Base-by-base conservation (phyloP, 139 green algal genomes). In the Micractinium sp. region DNA sequence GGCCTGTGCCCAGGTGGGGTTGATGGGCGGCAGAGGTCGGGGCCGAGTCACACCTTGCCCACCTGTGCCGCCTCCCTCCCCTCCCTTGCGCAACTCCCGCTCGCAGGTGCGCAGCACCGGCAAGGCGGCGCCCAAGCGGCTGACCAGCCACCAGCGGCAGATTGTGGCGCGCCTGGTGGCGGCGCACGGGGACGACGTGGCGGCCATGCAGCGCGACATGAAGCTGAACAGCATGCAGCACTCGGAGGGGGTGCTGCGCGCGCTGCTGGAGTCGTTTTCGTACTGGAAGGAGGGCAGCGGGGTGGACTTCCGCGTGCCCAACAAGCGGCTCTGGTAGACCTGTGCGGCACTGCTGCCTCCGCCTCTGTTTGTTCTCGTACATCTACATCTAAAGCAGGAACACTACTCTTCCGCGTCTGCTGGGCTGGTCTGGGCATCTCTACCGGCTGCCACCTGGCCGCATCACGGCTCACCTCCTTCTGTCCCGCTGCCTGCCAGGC, bases 161-260 rank as follows among this genome's bases (percentile, higher is more conserved):
- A 85, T 93, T 39, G 56, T 95, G 87, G 29, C 41, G 85, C 56
- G 81, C 47, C 66, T 92, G 86, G 47, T 93, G 81, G 88, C 84
- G 16, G 85, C 63, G 56, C 92, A 95, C 56, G 85, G 90, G 29
- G 84, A 89, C 22, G 77, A 93, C 47, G 60, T 93, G 61, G 76
- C 87, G 39, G 87, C 90, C 18, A 95, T 95, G 93, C 74, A 88
- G 38, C 90, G 74, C 33, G 92, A 95, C 75, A 66, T 41, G 18
- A 95, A 95, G 82, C 85, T 93, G 31, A 95, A 95, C 85, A 33
- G 73, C 25, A 95, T 95, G 93, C 93, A 94, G 87, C 92, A 94
- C 71, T 85, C 85, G 13, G 83, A 79, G 56, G 90, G 76, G 15
- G 88, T 85, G 74, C 88, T 95, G n/a, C 60, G 61, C 15, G 63